Evolutionary conservation across 208 protist species (phyloP).

Genomic region (Wallacemonas sp.): DNA sequence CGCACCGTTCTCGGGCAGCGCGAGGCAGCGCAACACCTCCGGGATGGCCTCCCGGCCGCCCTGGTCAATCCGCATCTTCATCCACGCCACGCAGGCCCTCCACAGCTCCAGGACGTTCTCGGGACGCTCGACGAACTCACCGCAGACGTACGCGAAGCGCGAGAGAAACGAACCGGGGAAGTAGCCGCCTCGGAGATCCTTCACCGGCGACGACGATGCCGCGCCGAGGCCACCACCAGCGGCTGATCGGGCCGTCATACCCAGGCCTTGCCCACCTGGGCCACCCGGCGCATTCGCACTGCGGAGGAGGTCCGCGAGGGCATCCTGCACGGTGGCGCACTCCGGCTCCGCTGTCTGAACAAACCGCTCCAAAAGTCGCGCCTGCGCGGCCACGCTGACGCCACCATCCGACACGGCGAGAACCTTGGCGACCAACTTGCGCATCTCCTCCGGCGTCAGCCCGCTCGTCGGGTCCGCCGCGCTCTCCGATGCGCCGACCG

Average conservation of each 20-base stretch:
- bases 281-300: neutral
- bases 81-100: conserved; percentile 36
- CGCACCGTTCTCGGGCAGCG: conserved; percentile 32
- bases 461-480: conserved; percentile 4
- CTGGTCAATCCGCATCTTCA: conserved; percentile 30
- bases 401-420: neutral
- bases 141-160: conserved; percentile 62
- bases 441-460: conserved; percentile 10
- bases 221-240: neutral
- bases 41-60: conserved; percentile 26
- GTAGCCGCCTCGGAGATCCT: conserved; percentile 62
- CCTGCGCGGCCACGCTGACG: conserved; percentile 11
- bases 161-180: conserved; percentile 75
- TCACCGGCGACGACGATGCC: neutral
- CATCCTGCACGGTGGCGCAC: conserved; percentile 5
- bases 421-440: conserved; percentile 7
- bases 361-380: conserved; percentile 1
- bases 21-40: conserved; percentile 43
- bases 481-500: neutral
- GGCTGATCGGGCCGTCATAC: neutral
- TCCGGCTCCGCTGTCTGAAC: neutral
- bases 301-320: conserved; percentile 9
- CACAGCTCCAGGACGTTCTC: conserved; percentile 47
- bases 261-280: neutral
- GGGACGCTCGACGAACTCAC: conserved; percentile 25